Percentiles rank a stretch among this genome's conserved stretches.
Conservation (phyloP, 768 basidiomycete species). For the Chalciporus chontae region DNA sequence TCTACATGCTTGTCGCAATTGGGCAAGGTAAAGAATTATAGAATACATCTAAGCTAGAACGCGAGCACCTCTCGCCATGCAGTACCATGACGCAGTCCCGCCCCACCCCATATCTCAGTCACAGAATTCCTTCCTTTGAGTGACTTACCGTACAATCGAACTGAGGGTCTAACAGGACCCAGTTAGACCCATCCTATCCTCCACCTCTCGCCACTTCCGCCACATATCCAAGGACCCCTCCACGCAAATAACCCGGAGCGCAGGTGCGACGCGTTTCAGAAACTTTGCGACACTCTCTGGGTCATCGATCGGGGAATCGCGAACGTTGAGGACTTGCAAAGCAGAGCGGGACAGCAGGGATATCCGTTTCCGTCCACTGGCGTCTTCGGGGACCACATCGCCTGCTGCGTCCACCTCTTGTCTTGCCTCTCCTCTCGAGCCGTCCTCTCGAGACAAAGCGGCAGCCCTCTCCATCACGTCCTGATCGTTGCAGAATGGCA, state of each 20-base stretch:
- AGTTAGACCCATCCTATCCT: constrained; percentile 17
- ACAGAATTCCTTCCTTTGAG: neutral
- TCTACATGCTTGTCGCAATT: neutral
- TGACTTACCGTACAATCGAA: neutral
- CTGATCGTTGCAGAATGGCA: neutral
- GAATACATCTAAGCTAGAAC: neutral
- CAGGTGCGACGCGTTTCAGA: constrained; percentile 22
- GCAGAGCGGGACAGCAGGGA: neutral
- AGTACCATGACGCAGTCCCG: too few species aligned
- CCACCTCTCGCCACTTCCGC: constrained; percentile 28
- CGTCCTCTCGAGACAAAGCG: neutral
- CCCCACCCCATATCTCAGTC: neutral
- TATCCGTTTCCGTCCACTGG: neutral
- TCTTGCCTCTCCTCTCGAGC: neutral
- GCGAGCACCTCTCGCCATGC: neutral
- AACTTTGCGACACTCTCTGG: constrained; percentile 25
- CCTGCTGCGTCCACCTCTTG: neutral
- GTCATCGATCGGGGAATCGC: constrained; percentile 25
- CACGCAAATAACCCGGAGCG: constrained; percentile 22
- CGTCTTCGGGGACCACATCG: neutral
- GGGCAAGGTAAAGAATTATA: neutral
- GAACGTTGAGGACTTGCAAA: constrained; percentile 26
- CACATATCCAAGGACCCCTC: constrained; percentile 27
- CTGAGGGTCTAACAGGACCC: neutral
- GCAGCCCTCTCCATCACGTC: neutral